These are phyloP conservation scores for Flaveria sonorensis DNA, from an alignment of 129 eudicot species.

Conservation along the genomic window DNA sequence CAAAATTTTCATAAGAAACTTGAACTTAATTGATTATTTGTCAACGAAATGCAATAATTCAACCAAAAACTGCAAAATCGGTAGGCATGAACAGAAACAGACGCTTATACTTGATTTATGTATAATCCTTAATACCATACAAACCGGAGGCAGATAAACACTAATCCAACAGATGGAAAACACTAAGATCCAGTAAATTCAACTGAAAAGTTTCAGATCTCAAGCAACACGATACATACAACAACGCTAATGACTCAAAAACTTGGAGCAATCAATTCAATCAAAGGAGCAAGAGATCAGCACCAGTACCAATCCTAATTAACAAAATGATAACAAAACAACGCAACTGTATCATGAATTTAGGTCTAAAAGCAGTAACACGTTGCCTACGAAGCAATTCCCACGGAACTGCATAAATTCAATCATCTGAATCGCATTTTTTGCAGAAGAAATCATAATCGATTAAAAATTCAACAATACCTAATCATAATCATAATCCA, in stretches of 20 bases:
- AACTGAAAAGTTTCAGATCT: not conserved
- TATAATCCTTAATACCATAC: not conserved
- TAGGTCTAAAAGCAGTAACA: not conserved
- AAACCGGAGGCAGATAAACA: not conserved
- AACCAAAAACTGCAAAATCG: too few relatives aligned
- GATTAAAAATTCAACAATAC: not conserved
- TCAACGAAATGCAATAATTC: too few relatives aligned
- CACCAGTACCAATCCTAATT: not conserved
- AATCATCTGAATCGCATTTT: not conserved
- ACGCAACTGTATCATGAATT: not conserved
- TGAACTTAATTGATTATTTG: too few relatives aligned
- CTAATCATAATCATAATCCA: not conserved
- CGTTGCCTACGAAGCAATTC: not conserved
- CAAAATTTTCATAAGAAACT: too few relatives aligned
- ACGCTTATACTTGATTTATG: not conserved
- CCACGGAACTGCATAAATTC: not conserved
- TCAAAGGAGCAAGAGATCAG: conserved; percentile 35
- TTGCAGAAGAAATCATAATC: not conserved
- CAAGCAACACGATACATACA: conserved; percentile 16
- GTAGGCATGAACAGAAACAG: too few relatives aligned
- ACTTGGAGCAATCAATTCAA: not conserved
- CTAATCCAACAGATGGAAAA: not conserved
- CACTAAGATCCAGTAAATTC: not conserved
- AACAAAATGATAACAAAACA: not conserved
- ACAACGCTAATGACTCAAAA: not conserved